Base-by-base conservation (phyloP, 1,139 yeast species). In the Scheffersomyces stambukii region DNA sequence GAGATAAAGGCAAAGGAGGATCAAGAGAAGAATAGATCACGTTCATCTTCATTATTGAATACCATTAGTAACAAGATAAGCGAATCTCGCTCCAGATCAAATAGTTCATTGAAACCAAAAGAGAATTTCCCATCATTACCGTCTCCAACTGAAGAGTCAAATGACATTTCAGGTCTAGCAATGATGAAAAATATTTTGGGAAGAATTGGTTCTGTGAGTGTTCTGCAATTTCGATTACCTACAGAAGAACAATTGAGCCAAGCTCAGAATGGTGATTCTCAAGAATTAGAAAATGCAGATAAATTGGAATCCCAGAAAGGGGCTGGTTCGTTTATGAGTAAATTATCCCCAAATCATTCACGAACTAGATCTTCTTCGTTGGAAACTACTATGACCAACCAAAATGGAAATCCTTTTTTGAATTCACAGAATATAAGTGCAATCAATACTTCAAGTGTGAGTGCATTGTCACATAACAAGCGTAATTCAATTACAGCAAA, bases 11-110 rank as follows among this genome's bases (percentile, higher is more conserved):
- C 37, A 6, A 40, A 43, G 20, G 43, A 37, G 14, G 45, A 41
- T 9, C 48, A 46, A 21, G 28, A 25, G 12, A 17, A 27, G 5
- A 40, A 40, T 14, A 36, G 72, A 23, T 61, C 69, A 6, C 45
- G 72, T 19, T 64, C 71, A 4, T 50, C 63, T 8, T 64, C 71
- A 1, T 36, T 66, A 9, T 47, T 66, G 33, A 64, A 64, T 34
- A 55, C 65, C 7, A 50, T 66, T 8, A 53, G 60, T 25, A 50
- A 38, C 31, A 54, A 46, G 33, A 32, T 63, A 10, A 56, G 47
- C 31, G 70, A 60, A 29, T 45, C 44, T 10, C 41, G 68, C 25
- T 54, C 66, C 3, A 45, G 67, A 28, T 62, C 69, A 4, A 60
- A 59, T 31, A 55, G 62, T 17, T 50, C 57, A 3, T 31, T 50